Base-by-base conservation (phyloP, 2,329 filamentous ascomycete genomes). In the Xylariaceae sp. region DNA sequence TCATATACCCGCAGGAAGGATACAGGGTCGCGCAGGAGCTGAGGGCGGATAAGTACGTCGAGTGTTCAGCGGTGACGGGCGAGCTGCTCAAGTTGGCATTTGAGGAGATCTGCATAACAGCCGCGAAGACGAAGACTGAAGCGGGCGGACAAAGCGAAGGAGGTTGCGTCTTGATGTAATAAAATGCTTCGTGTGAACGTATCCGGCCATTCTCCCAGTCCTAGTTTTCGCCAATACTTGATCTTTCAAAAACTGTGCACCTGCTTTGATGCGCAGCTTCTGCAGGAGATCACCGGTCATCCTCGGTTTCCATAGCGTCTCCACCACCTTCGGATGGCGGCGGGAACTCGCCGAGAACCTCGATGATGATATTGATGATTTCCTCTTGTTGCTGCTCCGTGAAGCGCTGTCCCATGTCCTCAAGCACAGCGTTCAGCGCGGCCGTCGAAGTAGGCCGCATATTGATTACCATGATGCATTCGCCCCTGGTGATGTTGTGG, bases 401-500 rank as follows among this genome's bases (percentile, higher is more conserved):
- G 65, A 86, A 85, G 7, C 85, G 78, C 34, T 76, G 74, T 53
- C 80, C 75, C 73, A 86, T 80, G 59, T 88, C 83, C 68, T 88
- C 84, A 32, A 88, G 74, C 47, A 86, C 74, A 15, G 80, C 80
- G 63, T 84, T 84, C 60, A 88, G 73, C 43, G 79, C 76, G 3
- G 79, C 77, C 29, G 77, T 72, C 26, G 75, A 80, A 19, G 75
- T 74, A 0, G 85, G 85, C 10, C 85, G 77, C 41, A 86, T 71
- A 65, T 88, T 88, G 61, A 87, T 67, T 45, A 88, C 79, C 80
- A 86, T 86, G 64, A 88, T 72, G 51, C 85, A 71, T 69, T 88
- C 85, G 50, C 82, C 82, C 72, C 88, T 88, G 70, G 81, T 80
- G 51, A 88, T 75, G 43, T 81, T 76, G 67, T 79, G 86, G 1